These are phyloP conservation scores for Hymenotorrendiella dingleyae DNA, from an alignment of 2,329 filamentous ascomycete species.

Conservation along the genomic window DNA sequence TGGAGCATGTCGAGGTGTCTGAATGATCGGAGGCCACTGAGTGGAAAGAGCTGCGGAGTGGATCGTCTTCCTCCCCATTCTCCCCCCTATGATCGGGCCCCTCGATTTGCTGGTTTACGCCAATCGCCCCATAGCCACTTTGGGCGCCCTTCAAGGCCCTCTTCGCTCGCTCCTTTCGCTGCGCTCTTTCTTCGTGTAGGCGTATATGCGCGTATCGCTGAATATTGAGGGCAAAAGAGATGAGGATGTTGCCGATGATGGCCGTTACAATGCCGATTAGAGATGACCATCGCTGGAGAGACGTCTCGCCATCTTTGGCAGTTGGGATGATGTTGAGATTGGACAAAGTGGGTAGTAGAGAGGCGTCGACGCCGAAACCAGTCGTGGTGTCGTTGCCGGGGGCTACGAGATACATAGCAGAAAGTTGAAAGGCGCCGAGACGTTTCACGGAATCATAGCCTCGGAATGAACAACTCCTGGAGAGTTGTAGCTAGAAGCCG, in stretches of 20 bases:
- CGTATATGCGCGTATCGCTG: slow-evolving; percentile 92
- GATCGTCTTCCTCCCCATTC: slow-evolving; percentile 42
- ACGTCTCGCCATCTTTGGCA: slow-evolving; percentile 35
- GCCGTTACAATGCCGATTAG: slow-evolving; percentile 92
- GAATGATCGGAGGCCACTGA: slow-evolving; percentile 39
- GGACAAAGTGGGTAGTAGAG: slow-evolving; percentile 1
- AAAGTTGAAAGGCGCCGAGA: slow-evolving; percentile 3
- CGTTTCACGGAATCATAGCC: slow-evolving; percentile 19
- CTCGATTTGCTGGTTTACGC: slow-evolving; percentile 28
- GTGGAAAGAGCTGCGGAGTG: slow-evolving; percentile 45
- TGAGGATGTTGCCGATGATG: slow-evolving; percentile 86
- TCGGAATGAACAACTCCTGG: slow-evolving; percentile 5
- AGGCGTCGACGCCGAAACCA: slow-evolving; percentile 4
- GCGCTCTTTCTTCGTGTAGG: slow-evolving; percentile 64
- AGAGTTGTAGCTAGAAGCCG: background rate
- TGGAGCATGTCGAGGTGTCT: slow-evolving; percentile 33
- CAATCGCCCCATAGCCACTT: slow-evolving; percentile 38
- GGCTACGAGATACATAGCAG: slow-evolving; percentile 28
- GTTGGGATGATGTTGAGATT: slow-evolving; percentile 1
- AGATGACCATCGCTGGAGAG: slow-evolving; percentile 73
- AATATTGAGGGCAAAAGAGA: slow-evolving; percentile 92
- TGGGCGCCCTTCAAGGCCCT: slow-evolving; percentile 36
- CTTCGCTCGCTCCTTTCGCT: slow-evolving; percentile 48
- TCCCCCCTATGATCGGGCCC: slow-evolving; percentile 19
- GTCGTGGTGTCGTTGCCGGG: slow-evolving; percentile 14